Evolutionary conservation across 2,329 filamentous ascomycete species (phyloP), one percentile per base, ranked within the genome.

Genomic region (Aureobasidium subglaciale): DNA sequence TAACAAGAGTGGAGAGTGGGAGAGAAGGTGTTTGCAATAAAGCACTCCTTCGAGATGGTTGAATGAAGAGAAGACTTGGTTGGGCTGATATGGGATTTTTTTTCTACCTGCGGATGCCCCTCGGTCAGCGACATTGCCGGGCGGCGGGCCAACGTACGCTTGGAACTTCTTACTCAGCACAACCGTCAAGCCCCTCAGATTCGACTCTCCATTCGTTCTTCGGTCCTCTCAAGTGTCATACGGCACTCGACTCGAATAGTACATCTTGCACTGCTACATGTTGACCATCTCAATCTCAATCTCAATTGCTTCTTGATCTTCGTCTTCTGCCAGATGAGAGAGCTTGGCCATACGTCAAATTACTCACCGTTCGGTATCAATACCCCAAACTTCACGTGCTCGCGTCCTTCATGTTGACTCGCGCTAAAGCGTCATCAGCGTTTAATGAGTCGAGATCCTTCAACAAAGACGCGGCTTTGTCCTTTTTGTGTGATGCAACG

Each of bases 1-100:
- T 11, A 22, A 40, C 61, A 59, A 63, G 64, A 66, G 64, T 55
- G 62, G 64, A 65, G 65, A 64, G 63, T 56, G 61, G 61, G 55
- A 54, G 55, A 60, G 56, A 58, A 56, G 48, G 59, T 57, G 59
- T 63, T 61, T 60, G 52, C 34, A 38, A 25, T 25, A 24, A 49
- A 56, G 54, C 38, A 48, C 42, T 49, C 43, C 42, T 56, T 40
- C 38, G 20, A 38, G 32, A 38, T 50, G 46, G 40, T 38, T 35
- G 30, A 55, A 40, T 35, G 30, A 27, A 55, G 41, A 35, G 43
- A 35, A 48, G 43, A 25, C 11, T 48, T 35, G 43, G 43, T 48
- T 48, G 43, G 43, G 30, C 34, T 46, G 30, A 35, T 48, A 48
- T 35, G 29, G 13, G 16, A 48, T 16, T 35, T 35, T 35, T 48